Evolutionary conservation across 371 early-diverging fungal species (phyloP).

Genomic region (Smittium culicis): DNA sequence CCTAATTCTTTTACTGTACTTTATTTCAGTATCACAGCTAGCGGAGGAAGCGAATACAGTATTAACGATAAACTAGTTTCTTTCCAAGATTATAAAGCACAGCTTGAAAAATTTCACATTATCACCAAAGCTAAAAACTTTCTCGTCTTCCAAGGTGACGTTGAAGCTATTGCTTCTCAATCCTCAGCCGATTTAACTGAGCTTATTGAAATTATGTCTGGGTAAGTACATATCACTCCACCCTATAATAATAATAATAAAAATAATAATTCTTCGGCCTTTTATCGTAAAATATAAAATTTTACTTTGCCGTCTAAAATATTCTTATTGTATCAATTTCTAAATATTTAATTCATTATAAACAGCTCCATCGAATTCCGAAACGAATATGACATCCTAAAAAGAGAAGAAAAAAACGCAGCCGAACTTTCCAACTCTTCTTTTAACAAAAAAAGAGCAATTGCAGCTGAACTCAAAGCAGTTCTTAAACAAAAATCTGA

Average conservation of each 20-base stretch:
- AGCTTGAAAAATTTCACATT: slow-evolving; percentile 78
- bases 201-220: slow-evolving; percentile 84
- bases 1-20: no score
- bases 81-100: slow-evolving; percentile 56
- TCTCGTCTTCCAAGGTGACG: slow-evolving; percentile 98
- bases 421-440: slow-evolving; percentile 75
- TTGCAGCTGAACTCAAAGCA: slow-evolving; percentile 78
- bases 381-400: slow-evolving; percentile 73
- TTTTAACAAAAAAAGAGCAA: slow-evolving; percentile 75
- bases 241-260: no score
- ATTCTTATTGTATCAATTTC: no score
- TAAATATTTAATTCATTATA: no score
- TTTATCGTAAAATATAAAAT: no score
- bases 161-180: slow-evolving; percentile 93
- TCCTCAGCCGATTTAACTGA: slow-evolving; percentile 84
- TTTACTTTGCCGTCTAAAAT: no score
- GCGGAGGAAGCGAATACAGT: slow-evolving; percentile 74
- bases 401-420: slow-evolving; percentile 65
- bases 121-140: slow-evolving; percentile 92
- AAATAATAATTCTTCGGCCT: no score
- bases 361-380: slow-evolving; percentile 84
- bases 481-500: slow-evolving; percentile 82
- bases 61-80: slow-evolving; percentile 60
- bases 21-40: slow-evolving; percentile 41
- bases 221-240: no score